phyloP scores from a whole-genome alignment of 345 rosid species.

The Moricandia arvensis region DNA sequence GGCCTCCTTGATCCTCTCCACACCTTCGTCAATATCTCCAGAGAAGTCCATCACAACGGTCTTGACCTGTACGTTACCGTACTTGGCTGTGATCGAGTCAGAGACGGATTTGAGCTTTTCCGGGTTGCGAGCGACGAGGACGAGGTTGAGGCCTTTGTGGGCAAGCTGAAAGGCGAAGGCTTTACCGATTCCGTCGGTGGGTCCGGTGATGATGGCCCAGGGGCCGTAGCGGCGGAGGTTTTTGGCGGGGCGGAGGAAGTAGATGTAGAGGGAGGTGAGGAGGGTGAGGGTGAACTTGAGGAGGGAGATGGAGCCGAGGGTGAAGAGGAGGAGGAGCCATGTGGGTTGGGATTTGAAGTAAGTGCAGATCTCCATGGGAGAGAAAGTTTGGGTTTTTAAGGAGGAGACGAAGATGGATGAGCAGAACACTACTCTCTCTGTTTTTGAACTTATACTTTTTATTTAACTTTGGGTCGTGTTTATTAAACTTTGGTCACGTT shows the following conservation, averaged over 20 bases:
- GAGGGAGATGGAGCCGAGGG: constrained; percentile 57
- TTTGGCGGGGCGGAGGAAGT: constrained; percentile 79
- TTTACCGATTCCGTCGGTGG: constrained; percentile 93
- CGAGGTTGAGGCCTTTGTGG: constrained; percentile 69
- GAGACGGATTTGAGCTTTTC: constrained; percentile 68
- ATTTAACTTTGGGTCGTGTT: background rate
- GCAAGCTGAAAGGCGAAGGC: constrained; percentile 84
- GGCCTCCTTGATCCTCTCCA: constrained; percentile 55
- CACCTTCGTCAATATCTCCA: constrained; percentile 81
- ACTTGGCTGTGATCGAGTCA: constrained; percentile 54
- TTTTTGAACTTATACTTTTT: background rate
- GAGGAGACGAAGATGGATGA: constrained; percentile 45
- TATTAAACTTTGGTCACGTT: background rate
- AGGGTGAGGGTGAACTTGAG: constrained; percentile 43
- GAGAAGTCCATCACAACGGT: constrained; percentile 78
- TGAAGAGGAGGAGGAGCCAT: constrained; percentile 57
- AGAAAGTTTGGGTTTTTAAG: constrained; percentile 16
- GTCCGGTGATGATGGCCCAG: constrained; percentile 92
- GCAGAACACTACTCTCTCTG: constrained; percentile 45
- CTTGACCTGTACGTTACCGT: constrained; percentile 51
- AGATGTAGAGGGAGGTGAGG: constrained; percentile 71
- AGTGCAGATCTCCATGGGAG: constrained; percentile 53
- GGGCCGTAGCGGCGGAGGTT: constrained; percentile 86
- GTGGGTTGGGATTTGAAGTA: constrained; percentile 67
- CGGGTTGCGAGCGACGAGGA: constrained; percentile 77